Evolutionary conservation across 2,329 filamentous ascomycete genomes (phyloP).

Genomic region (Epichloe festucae): DNA sequence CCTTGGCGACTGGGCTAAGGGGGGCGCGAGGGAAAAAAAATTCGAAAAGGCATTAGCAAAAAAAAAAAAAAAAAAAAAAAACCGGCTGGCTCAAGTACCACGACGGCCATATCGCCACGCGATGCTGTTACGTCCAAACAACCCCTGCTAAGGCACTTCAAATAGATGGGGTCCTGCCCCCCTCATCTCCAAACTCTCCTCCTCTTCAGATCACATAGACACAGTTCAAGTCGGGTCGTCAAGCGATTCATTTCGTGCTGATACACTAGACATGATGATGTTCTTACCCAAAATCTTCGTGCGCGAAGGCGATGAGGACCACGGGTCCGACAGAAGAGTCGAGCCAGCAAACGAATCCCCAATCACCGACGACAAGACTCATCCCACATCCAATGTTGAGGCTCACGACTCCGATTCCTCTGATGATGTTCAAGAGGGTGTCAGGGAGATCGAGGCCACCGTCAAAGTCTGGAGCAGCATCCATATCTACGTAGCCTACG

Average conservation of each 20-base stretch:
- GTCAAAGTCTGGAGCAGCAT: background rate
- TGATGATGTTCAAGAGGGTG: background rate
- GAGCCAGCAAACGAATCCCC: background rate
- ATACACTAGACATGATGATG: background rate
- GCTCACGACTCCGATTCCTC: background rate
- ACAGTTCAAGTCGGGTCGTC: background rate
- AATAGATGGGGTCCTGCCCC: background rate
- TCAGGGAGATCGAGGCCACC: background rate
- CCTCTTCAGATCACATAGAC: background rate
- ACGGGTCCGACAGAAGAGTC: background rate
- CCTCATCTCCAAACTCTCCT: background rate
- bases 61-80: too few relatives aligned
- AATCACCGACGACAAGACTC: background rate
- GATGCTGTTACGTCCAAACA: background rate
- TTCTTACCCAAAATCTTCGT: conserved; percentile 2
- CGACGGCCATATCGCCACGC: background rate
- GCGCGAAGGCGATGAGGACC: background rate
- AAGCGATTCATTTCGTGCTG: background rate
- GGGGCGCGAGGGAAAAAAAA: too few relatives aligned
- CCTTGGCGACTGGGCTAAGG: too few relatives aligned
- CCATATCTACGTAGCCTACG: conserved; percentile 1
- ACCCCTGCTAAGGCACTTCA: background rate
- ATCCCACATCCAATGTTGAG: background rate
- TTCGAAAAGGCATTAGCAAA: too few relatives aligned
- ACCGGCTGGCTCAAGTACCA: background rate